Conservation (phyloP, 495 filamentous ascomycete genomes). For the Endocarpon pusillum region DNA sequence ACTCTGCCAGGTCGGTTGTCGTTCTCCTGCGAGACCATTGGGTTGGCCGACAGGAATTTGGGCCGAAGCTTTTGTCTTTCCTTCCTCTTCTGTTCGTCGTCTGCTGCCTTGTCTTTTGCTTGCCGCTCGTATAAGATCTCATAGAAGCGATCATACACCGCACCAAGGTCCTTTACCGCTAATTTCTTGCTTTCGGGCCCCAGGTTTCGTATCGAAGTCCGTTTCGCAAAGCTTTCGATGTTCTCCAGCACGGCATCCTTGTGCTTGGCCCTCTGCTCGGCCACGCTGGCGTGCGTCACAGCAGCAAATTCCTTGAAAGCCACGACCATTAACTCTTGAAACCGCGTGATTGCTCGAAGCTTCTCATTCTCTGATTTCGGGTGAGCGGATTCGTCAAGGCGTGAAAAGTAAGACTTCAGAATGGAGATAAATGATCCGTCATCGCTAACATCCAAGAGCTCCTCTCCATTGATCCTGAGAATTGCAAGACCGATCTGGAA, state of each 20-base stretch:
- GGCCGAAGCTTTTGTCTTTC: slow-evolving; percentile 37
- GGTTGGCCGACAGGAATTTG: slow-evolving; percentile 27
- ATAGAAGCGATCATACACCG: slow-evolving; percentile 87
- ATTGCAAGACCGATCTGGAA: slow-evolving; percentile 96
- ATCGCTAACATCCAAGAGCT: slow-evolving; percentile 85
- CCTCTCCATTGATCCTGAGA: slow-evolving; percentile 92
- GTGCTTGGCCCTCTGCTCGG: slow-evolving; percentile 75
- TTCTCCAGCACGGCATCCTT: slow-evolving; percentile 83
- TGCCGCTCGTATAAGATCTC: slow-evolving; percentile 78
- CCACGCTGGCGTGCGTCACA: slow-evolving; percentile 83
- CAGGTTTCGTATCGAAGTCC: slow-evolving; percentile 88
- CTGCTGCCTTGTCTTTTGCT: slow-evolving; percentile 58
- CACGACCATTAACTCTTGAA: slow-evolving; percentile 96
- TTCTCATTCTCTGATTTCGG: slow-evolving; percentile 89
- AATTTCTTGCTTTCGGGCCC: slow-evolving; percentile 88
- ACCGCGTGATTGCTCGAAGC: slow-evolving; percentile 76
- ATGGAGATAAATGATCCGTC: slow-evolving; percentile 95
- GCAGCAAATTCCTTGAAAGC: slow-evolving; percentile 95
- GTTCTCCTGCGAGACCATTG: slow-evolving; percentile 33
- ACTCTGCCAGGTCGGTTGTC: slow-evolving; percentile 83
- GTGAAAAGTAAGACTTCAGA: slow-evolving; percentile 84
- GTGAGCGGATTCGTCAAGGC: slow-evolving; percentile 87
- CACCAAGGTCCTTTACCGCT: slow-evolving; percentile 66
- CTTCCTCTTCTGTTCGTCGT: slow-evolving; percentile 48
- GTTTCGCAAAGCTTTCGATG: slow-evolving; percentile 93